These are phyloP conservation scores for Hypomyces perniciosus DNA, from an alignment of 2,329 filamentous ascomycete genomes.

Conservation along the genomic window DNA sequence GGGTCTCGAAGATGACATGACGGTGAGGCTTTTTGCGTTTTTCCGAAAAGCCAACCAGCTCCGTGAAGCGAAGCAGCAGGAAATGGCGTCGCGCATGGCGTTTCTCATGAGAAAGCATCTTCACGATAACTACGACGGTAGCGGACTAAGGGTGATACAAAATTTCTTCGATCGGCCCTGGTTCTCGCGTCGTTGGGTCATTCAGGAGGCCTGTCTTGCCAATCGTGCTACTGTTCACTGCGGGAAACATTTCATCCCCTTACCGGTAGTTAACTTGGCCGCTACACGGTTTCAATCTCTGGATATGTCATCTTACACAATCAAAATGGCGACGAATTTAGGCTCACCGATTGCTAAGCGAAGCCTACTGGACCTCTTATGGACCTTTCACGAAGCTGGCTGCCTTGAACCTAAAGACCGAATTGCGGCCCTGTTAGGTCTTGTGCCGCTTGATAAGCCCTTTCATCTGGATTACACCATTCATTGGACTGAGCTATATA, in stretches of 20 bases:
- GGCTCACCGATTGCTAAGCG: not conserved
- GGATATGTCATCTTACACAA: not conserved
- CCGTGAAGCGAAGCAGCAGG: not conserved
- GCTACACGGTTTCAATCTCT: not conserved
- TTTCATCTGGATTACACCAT: conserved; percentile 1
- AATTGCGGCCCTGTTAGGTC: conserved; percentile 4
- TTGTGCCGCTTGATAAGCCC: not conserved
- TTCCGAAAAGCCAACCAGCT: conserved; percentile 7
- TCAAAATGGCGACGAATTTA: conserved; percentile 2
- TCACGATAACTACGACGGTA: not conserved
- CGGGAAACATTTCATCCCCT: conserved; percentile 3
- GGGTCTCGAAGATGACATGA: not conserved
- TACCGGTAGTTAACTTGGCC: conserved; percentile 1
- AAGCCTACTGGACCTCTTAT: conserved; percentile 5
- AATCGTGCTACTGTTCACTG: conserved; percentile 5
- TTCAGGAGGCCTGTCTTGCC: conserved; percentile 10
- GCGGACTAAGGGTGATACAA: not conserved
- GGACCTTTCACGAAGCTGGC: conserved; percentile 5
- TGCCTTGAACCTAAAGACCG: conserved; percentile 7
- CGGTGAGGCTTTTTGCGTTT: conserved; percentile 1
- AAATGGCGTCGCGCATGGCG: not conserved
- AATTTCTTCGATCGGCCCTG: conserved; percentile 6
- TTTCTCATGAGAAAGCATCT: not conserved
- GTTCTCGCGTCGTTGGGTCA: conserved; percentile 12
- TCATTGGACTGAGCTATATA: conserved; percentile 2